A percentile compares a stretch with the other conserved stretches of the same genome.
These are phyloP conservation scores for Microbotryum scabiosae DNA, from an alignment of 1,284 basidiomycete species.

Conservation along the genomic window DNA sequence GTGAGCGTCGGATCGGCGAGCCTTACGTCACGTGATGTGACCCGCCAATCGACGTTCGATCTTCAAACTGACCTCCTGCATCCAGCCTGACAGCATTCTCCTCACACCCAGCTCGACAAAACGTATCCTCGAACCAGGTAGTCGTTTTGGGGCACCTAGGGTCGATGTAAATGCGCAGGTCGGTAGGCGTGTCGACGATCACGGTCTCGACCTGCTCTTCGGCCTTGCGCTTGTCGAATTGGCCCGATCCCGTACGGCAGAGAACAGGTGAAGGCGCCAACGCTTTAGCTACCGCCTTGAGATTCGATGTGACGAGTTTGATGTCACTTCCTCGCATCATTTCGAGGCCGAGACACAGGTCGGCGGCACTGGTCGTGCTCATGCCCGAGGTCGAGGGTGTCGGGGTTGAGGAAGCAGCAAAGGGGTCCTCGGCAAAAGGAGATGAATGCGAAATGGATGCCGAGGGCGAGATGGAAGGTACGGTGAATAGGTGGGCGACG, in stretches of 20 bases:
- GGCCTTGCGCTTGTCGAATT: conserved; percentile 1
- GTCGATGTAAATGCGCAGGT: conserved; percentile 27
- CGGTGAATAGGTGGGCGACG: conserved; percentile 28
- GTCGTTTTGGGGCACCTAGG: conserved; percentile 22
- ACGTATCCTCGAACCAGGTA: conserved; percentile 25
- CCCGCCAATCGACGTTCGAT: not conserved
- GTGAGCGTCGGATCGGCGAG: not conserved
- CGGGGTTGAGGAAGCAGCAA: conserved; percentile 10
- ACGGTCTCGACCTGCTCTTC: not conserved
- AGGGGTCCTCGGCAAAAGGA: conserved; percentile 29
- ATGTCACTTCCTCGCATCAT: conserved; percentile 23
- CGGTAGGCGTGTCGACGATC: conserved; percentile 27
- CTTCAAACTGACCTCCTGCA: conserved; percentile 9
- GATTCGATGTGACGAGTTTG: not conserved
- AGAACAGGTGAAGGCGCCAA: too few relatives aligned
- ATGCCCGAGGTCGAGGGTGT: not conserved
- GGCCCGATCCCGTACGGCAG: too few relatives aligned
- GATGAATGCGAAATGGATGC: conserved; percentile 4
- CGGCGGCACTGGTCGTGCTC: conserved; percentile 10
- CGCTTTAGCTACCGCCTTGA: too few relatives aligned
- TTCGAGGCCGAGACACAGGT: conserved; percentile 30
- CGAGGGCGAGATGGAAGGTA: conserved; percentile 12
- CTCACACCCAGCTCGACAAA: conserved; percentile 16
- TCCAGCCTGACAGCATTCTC: conserved; percentile 15
- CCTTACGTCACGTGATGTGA: too few relatives aligned